Evolutionary conservation across 1,139 yeast genomes (phyloP), one percentile per base, ranked within the genome.

Genomic region (Hansenula sp.): DNA sequence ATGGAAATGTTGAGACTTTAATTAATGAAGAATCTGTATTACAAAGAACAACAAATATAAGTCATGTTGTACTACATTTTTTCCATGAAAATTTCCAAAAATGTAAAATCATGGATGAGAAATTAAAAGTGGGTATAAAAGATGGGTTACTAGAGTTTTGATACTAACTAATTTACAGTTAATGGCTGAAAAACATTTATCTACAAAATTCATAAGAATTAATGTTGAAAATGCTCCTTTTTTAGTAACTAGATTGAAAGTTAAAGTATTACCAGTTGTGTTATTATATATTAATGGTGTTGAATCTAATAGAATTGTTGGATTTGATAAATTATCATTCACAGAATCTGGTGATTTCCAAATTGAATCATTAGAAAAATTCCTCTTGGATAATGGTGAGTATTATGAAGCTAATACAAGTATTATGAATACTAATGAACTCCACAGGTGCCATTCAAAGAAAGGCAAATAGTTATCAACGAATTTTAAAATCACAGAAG

Each of bases 181-280:
- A 14, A 50, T 81, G 20, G 80, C 94, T 0, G 69, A 69, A 39
- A 77, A 73, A 46, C 87, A 86, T 59, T 55, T 82, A 29, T 63
- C 67, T 1, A 66, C 85, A 2, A 69, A 69, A 45, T 75, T 84
- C 42, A 61, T 78, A 22, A 68, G 73, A 38, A 71, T 84, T n/a
- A 66, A 72, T 43, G 95, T 86, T 0, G 73, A 69, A 33, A 64
- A 73, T 22, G 84, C 90, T 1, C 89, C 95, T 3, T 87, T 87
- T 55, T 63, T 87, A 38, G 87, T 79, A 4, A 63, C 77, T 2
- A 79, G 77, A 52, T 68, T 87, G 36, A 65, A 68, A 2, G 68
- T 87, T 37, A 77, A 82, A 53, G 80, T 82, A 7, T 66, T 87
- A 10, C 96, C 96, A 1, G 82, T 81, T 52, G 79, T 85, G 6